Percentiles rank a stretch among this genome's conserved stretches.
These are phyloP conservation scores for Auricularia cornea DNA, from an alignment of 768 basidiomycete species.

Conservation along the genomic window DNA sequence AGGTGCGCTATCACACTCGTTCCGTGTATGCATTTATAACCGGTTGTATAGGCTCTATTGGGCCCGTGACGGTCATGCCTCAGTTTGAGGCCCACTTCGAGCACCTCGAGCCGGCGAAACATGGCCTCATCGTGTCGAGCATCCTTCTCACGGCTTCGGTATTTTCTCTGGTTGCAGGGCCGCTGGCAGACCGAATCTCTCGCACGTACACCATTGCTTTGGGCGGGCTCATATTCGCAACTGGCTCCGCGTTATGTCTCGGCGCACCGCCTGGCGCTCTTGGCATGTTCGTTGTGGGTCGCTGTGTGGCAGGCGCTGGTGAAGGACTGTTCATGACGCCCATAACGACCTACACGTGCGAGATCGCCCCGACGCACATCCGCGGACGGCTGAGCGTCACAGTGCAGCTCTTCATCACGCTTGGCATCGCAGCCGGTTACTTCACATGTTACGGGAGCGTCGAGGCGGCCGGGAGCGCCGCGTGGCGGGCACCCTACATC, in stretches of 20 bases:
- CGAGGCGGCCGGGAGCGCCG: constrained; percentile 19
- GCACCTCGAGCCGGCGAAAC: constrained; percentile 26
- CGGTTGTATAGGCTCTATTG: constrained; percentile 21
- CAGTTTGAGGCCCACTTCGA: constrained; percentile 34
- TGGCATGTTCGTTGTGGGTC: constrained; percentile 33
- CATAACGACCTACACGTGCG: constrained; percentile 29
- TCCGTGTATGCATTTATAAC: neutral
- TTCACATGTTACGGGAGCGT: constrained; percentile 33
- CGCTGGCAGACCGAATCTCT: constrained; percentile 37
- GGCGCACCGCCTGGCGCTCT: constrained; percentile 26
- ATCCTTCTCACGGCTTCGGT: constrained; percentile 36
- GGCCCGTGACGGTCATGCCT: constrained; percentile 39
- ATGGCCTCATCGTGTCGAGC: constrained; percentile 36
- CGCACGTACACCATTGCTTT: constrained; percentile 37
- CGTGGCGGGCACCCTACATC: constrained; percentile 32
- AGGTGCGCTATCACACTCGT: constrained; percentile 8
- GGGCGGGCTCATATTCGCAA: constrained; percentile 34
- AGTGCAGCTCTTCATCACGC: constrained; percentile 35
- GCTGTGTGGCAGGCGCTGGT: constrained; percentile 37
- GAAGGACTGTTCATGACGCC: constrained; percentile 39
- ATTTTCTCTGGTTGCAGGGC: constrained; percentile 32
- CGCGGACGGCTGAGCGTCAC: constrained; percentile 35
- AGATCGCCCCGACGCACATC: constrained; percentile 33
- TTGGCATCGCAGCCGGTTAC: constrained; percentile 35
- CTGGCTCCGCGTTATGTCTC: constrained; percentile 32